Base-by-base conservation (phyloP, 23 red algal species). In the Gracilaria vermiculophylla region DNA sequence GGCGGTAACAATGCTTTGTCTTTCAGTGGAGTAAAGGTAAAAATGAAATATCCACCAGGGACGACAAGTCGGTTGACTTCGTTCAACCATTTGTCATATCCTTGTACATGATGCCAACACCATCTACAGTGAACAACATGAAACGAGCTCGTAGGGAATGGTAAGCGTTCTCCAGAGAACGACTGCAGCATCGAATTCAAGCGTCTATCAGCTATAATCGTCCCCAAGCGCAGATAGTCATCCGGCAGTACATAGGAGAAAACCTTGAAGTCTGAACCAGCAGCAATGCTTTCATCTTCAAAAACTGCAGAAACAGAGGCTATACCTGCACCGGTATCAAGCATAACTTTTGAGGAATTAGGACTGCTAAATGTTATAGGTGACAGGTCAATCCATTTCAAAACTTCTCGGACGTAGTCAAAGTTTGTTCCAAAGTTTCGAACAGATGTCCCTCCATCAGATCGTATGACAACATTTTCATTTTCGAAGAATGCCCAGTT, bases 51-150 rank as follows among this genome's bases (percentile, higher is more conserved):
- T 13, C 76, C 76, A 13, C 76, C 76, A 43, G 76, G 76, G 19
- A 80, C 27, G 24, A 80, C 12, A 10, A 80, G 53, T 9, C 76
- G 53, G 20, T 56, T 61, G 9, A 80, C 49, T 58, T 80, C 76
- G 34, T 80, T 42, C 43, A 80, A 56, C 76, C 76, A 80, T 12
- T 53, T 44, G 52, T 56, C 39, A 21, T 58, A 80, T 29, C 76
- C 76, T 20, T 28, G 44, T 33, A 61, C 35, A 80, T 80, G 76
- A 39, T 80, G 76, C 76, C 76, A 80, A 56, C 76, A 80, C 76
- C 76, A 80, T 43, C 52, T 80, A 33, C 76, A 80, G 13, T 80
- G 76, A 12, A 80, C 76, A 44, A 80, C 36, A 56, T 61, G 44
- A 56, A 80, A 80, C 12, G 53, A 61, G 21, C 62, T 43, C 2